Conservation (phyloP, 768 basidiomycete genomes). For the Crassisporium funariophilum region DNA sequence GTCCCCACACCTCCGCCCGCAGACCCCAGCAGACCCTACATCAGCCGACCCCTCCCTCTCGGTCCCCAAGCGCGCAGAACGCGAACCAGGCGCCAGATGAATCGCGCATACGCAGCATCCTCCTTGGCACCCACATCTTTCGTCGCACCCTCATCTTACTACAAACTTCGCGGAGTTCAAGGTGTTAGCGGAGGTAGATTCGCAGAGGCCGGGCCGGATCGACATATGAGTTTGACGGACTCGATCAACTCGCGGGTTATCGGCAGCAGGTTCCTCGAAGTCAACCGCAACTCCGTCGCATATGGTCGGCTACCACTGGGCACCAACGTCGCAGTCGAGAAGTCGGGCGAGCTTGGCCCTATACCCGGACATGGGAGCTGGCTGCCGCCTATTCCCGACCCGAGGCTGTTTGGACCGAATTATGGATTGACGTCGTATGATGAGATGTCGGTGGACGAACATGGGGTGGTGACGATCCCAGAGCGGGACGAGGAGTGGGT, state of each 20-base stretch:
- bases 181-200: constrained; percentile 64
- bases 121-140: constrained; percentile 79
- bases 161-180: constrained; percentile 65
- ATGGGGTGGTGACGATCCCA: constrained; percentile 32
- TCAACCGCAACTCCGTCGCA: constrained; percentile 58
- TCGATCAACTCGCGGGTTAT: constrained; percentile 63
- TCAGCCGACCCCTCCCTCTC: constrained; percentile 70
- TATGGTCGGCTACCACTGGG: constrained; percentile 64
- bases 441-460: constrained; percentile 38
- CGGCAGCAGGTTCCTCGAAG: constrained; percentile 74
- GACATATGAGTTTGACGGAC: constrained; percentile 52
- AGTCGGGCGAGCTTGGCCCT: constrained; percentile 51
- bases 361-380: constrained; percentile 32
- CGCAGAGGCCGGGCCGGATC: constrained; percentile 42
- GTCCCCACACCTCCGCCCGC: constrained; percentile 43
- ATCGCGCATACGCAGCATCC: constrained; percentile 66
- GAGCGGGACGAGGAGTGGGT: constrained; percentile 58
- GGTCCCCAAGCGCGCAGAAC: constrained; percentile 36
- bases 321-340: constrained; percentile 55
- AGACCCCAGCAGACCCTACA: constrained; percentile 53
- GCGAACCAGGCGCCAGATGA: constrained; percentile 51
- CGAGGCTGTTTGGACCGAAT: constrained; percentile 57
- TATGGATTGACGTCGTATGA: constrained; percentile 38
- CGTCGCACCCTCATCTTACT: constrained; percentile 78
- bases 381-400: constrained; percentile 52